These are phyloP conservation scores for Hemileccinum impolitum DNA, from an alignment of 768 basidiomycete genomes.

Conservation along the genomic window DNA sequence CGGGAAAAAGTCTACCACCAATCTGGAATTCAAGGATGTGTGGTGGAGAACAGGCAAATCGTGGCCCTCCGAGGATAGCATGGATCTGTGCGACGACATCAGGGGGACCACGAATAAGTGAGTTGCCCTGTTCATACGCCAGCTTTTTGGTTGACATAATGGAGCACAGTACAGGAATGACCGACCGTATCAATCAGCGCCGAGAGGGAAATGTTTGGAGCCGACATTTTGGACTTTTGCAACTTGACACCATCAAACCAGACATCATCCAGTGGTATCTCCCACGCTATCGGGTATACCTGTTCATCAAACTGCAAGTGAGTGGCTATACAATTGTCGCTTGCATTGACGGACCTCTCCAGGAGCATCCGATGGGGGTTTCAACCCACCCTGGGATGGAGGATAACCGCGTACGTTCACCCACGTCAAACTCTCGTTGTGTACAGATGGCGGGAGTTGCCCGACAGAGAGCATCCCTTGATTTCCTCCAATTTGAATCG, in stretches of 20 bases:
- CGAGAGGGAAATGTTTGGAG: slow-evolving; percentile 50
- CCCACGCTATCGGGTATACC: slow-evolving; percentile 69
- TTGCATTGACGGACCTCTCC: slow-evolving; percentile 47
- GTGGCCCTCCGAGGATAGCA: slow-evolving; percentile 38
- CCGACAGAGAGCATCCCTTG: slow-evolving; percentile 65
- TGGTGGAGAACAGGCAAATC: slow-evolving; percentile 56
- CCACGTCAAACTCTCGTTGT: slow-evolving; percentile 57
- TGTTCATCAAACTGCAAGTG: slow-evolving; percentile 18
- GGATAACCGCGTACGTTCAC: slow-evolving; percentile 58
- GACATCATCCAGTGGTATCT: slow-evolving; percentile 66
- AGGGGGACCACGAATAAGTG: slow-evolving; percentile 68
- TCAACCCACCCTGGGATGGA: slow-evolving; percentile 48
- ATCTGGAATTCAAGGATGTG: slow-evolving; percentile 69
- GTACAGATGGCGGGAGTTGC: slow-evolving; percentile 51
- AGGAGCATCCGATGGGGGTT: slow-evolving; percentile 52
- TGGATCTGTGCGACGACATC: slow-evolving; percentile 57
- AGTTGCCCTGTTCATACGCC: slow-evolving; percentile 54
- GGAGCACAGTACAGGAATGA: neutral
- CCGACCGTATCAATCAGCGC: slow-evolving; percentile 70
- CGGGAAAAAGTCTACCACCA: slow-evolving; percentile 63
- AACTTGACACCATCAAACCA: slow-evolving; percentile 64
- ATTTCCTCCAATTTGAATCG: slow-evolving; percentile 66
- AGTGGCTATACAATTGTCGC: neutral
- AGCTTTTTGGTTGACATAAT: neutral
- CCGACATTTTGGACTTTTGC: slow-evolving; percentile 50